Evolutionary conservation across 257 asterid species (phyloP), one percentile per base, ranked within the genome.

Genomic region (Petunia secreta): DNA sequence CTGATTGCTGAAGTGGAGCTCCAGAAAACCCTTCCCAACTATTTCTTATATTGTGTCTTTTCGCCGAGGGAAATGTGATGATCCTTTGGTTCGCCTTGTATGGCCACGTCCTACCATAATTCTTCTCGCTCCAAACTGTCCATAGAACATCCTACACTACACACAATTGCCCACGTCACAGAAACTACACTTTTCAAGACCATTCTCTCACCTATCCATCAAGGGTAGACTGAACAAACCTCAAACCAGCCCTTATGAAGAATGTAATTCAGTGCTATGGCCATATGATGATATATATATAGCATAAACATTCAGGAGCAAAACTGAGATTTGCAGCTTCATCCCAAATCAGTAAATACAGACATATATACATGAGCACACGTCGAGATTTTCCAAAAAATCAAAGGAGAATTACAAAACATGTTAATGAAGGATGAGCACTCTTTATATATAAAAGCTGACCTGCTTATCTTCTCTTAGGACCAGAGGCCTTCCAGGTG

Each of bases 241-340:
- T 95, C 77, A 95, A 83, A 60, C 95, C 99, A 40, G 97, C 82
- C 99, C 99, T 95, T 66, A 95, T 92, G 84, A 95, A 95, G 92
- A 74, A 95, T 87, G 87, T 83, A 81, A 86, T 95, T 95, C 37
- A 95, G 91, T 75, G 92, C 99, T 83, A 89, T 54, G 14, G 97
- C 94, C 97, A 92, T 91, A 85, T 91, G 94, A 77, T 95, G 98
- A 83, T 88, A 93, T 15, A 95, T 15, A 95, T 92, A 80, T 91
- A 95, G 48, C 98, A 95, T 86, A 95, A 89, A 83, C 99, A 95
- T 60, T 95, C 99, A 0, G 99, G 98, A 65, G 85, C 77, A 63
- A 95, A 95, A 1, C 99, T 91, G 75, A 95, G 69, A 82, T 95
- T 25, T 25, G 25, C 25, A 25, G 25, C 25, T 25, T 25, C 0